Evolutionary conservation across 768 basidiomycete species (phyloP).

Genomic region (Glaciozyma martinii): DNA sequence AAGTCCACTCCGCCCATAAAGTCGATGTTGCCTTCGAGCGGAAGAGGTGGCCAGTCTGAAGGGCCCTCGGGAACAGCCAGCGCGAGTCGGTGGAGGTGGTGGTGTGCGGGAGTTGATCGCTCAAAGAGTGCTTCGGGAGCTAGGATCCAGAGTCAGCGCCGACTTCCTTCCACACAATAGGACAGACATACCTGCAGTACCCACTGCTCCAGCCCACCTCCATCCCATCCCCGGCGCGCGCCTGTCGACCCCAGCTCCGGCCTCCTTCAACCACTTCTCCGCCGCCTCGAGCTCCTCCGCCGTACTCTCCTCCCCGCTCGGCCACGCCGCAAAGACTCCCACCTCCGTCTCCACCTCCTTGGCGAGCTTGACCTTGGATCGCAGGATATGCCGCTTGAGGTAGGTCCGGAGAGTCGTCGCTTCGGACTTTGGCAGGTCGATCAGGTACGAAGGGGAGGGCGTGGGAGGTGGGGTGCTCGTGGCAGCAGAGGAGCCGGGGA

Average conservation of each 20-base stretch:
- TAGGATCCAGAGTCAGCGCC: neutral
- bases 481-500: conserved; percentile 63
- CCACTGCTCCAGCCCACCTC: conserved; percentile 3
- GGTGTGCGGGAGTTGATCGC: conserved; percentile 37
- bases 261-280: conserved; percentile 10
- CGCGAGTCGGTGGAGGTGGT: conserved; percentile 66
- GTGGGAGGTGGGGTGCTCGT: conserved; percentile 48
- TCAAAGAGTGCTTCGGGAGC: conserved; percentile 18
- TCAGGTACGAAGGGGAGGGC: conserved; percentile 22
- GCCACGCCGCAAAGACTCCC: conserved; percentile 74
- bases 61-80: conserved; percentile 82
- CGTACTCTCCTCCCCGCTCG: conserved; percentile 24
- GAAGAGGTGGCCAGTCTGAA: conserved; percentile 72
- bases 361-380: conserved; percentile 71
- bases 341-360: conserved; percentile 59
- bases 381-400: conserved; percentile 74
- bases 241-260: conserved; percentile 4
- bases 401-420: conserved; percentile 53
- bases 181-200: neutral
- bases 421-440: conserved; percentile 28
- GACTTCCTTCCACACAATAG: neutral
- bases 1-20: conserved; percentile 96
- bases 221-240: conserved; percentile 19
- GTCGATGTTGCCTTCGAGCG: conserved; percentile 91
- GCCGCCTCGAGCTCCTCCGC: conserved; percentile 35